A percentile compares a stretch with the other conserved stretches of the same genome.
Evolutionary conservation across 1,284 basidiomycete species (phyloP).

Genomic region (Tremellales sp.): DNA sequence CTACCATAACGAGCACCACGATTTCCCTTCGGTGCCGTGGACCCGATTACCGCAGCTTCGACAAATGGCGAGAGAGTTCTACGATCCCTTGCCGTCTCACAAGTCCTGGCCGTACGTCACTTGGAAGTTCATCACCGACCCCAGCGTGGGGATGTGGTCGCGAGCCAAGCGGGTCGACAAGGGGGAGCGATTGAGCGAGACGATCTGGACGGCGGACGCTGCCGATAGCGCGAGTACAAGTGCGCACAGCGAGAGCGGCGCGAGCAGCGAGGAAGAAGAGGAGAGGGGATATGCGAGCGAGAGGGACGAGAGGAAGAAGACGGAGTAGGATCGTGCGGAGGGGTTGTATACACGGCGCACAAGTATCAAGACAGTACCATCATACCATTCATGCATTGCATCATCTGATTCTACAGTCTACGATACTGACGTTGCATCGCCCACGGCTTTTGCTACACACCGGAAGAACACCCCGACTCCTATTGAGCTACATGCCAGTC

Average conservation of each 20-base stretch:
- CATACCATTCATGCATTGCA: neutral
- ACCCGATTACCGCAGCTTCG: conserved; percentile 83
- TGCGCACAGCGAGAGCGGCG: conserved; percentile 5
- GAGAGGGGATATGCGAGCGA: conserved; percentile 37
- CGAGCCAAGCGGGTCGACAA: conserved; percentile 50
- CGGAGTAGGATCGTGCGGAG: neutral
- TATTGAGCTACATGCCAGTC: conserved; percentile 68
- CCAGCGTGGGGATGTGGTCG: conserved; percentile 66
- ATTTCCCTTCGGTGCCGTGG: conserved; percentile 96
- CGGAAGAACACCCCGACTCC: too few relatives aligned
- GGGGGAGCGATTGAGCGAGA: conserved; percentile 39
- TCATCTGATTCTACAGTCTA: neutral
- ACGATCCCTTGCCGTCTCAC: conserved; percentile 81
- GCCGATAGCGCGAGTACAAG: neutral
- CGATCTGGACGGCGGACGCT: conserved; percentile 27
- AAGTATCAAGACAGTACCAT: too few relatives aligned
- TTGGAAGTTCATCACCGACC: conserved; percentile 86
- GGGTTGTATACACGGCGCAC: too few relatives aligned
- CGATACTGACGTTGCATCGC: too few relatives aligned
- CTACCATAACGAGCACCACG: conserved; percentile 98
- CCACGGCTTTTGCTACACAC: too few relatives aligned
- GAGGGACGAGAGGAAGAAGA: conserved; percentile 10
- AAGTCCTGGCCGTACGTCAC: conserved; percentile 93
- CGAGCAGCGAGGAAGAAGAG: conserved; percentile 27
- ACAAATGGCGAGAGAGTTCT: conserved; percentile 84